Conservation (phyloP, 2,329 filamentous ascomycete species). For the Aspergillus versicolor region DNA sequence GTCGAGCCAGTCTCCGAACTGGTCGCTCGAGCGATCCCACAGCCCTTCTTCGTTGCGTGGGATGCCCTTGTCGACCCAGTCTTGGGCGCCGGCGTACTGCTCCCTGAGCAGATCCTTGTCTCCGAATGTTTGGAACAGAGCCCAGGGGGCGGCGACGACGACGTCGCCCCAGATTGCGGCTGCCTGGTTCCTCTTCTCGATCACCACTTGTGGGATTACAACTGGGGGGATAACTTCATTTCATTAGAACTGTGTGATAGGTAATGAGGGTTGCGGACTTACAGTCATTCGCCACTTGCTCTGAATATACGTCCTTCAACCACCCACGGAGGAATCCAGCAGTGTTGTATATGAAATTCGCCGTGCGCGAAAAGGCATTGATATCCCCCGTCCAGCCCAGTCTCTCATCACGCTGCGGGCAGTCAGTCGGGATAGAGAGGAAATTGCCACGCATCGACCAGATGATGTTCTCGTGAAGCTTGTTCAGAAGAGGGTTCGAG, state of each 20-base stretch:
- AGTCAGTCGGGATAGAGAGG: slow-evolving; percentile 57
- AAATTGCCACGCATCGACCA: slow-evolving; percentile 63
- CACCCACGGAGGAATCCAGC: slow-evolving; percentile 52
- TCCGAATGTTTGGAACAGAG: slow-evolving; percentile 30
- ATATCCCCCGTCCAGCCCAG: slow-evolving; percentile 56
- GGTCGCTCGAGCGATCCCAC: slow-evolving; percentile 18
- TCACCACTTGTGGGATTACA: slow-evolving; percentile 23
- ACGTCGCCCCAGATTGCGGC: slow-evolving; percentile 39
- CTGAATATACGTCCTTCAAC: slow-evolving; percentile 48
- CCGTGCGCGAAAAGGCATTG: slow-evolving; percentile 45
- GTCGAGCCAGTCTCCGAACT: slow-evolving; percentile 42
- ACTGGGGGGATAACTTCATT: slow-evolving; percentile 17
- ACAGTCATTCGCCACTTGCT: slow-evolving; percentile 24
- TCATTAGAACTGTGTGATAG: neutral
- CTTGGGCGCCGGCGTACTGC: slow-evolving; percentile 11
- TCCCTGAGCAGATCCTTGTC: slow-evolving; percentile 30
- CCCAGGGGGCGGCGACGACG: slow-evolving; percentile 34
- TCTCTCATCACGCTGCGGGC: slow-evolving; percentile 56
- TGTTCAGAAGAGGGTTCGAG: slow-evolving; percentile 50
- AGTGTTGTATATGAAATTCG: slow-evolving; percentile 53
- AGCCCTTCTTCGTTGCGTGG: slow-evolving; percentile 10
- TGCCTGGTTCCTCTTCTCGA: neutral
- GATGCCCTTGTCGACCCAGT: slow-evolving; percentile 14
- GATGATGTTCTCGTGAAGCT: slow-evolving; percentile 53
- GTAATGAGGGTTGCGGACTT: neutral